Conservation (phyloP, 2,329 filamentous ascomycete genomes). For the Fusarium floridanum region DNA sequence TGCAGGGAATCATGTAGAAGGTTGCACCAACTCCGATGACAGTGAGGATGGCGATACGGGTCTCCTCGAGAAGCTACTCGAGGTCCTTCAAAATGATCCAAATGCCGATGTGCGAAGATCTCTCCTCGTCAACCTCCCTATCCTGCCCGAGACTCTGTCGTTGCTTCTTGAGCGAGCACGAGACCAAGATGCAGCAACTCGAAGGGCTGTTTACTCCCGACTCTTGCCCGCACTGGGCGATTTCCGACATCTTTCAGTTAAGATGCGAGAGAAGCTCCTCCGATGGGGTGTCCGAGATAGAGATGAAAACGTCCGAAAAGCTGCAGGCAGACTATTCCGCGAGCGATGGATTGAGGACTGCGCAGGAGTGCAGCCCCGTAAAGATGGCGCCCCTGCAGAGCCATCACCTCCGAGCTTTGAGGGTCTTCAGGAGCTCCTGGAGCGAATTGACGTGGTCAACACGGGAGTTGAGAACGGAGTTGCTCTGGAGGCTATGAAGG, state of each 20-base stretch:
- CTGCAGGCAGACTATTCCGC: conserved; percentile 88
- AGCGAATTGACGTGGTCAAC: conserved; percentile 93
- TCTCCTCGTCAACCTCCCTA: conserved; percentile 89
- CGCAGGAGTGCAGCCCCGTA: conserved; percentile 74
- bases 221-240: conserved; percentile 91
- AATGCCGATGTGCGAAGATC: conserved; percentile 93
- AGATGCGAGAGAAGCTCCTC: conserved; percentile 94
- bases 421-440: conserved; percentile 89
- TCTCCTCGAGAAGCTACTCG: conserved; percentile 84
- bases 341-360: conserved; percentile 99
- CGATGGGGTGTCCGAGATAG: conserved; percentile 95
- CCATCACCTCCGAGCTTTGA: conserved; percentile 78
- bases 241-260: conserved; percentile 92
- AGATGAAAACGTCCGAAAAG: conserved; percentile 94
- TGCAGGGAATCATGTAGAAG: conserved; percentile 81
- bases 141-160: conserved; percentile 83
- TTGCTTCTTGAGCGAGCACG: conserved; percentile 91
- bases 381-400: conserved; percentile 67
- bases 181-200: conserved; percentile 86
- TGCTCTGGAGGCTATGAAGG: conserved; percentile 92
- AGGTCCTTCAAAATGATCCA: conserved; percentile 92
- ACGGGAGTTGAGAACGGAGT: conserved; percentile 91
- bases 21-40: conserved; percentile 76
- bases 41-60: conserved; percentile 77
- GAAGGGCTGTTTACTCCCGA: conserved; percentile 87